These are phyloP conservation scores for Barnettozyma hawaiiensis DNA, from an alignment of 1,139 yeast genomes.

Conservation along the genomic window DNA sequence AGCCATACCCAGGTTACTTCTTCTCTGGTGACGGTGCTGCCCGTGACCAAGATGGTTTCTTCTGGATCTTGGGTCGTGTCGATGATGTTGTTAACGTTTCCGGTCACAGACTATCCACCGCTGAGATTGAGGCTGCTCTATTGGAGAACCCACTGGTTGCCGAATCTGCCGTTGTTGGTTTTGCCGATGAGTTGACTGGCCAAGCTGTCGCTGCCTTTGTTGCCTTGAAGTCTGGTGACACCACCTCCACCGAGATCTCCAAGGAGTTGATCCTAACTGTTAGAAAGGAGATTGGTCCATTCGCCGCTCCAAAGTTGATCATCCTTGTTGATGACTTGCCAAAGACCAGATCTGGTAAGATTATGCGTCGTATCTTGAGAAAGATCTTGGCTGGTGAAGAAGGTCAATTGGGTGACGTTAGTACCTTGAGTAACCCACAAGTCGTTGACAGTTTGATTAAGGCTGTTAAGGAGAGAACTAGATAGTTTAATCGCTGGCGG, in stretches of 20 bases:
- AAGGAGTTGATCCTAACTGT: constrained; percentile 69
- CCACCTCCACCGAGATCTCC: constrained; percentile 40
- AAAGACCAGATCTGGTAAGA: constrained; percentile 79
- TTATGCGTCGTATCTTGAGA: constrained; percentile 78
- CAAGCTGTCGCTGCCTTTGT: constrained; percentile 82
- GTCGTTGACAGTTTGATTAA: constrained; percentile 61
- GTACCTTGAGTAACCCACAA: constrained; percentile 71
- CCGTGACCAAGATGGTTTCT: constrained; percentile 69
- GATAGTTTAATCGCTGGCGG: constrained; percentile 3
- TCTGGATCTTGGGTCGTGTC: constrained; percentile 77
- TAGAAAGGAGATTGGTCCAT: constrained; percentile 77
- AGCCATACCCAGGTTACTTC: constrained; percentile 63
- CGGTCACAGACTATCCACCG: constrained; percentile 76
- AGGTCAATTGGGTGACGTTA: constrained; percentile 71
- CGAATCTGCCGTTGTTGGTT: constrained; percentile 77
- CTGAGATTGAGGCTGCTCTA: constrained; percentile 76
- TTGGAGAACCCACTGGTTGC: constrained; percentile 66
- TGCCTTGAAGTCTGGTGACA: constrained; percentile 46
- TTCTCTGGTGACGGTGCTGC: constrained; percentile 85
- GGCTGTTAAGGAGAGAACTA: constrained; percentile 41
- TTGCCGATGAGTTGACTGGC: constrained; percentile 76
- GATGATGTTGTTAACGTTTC: constrained; percentile 81
- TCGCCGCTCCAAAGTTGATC: constrained; percentile 75
- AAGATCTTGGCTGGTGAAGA: constrained; percentile 75
- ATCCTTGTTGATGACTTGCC: constrained; percentile 72